Evolutionary conservation across 345 rosid species (phyloP), one percentile per base, ranked within the genome.

Genomic region (Hirschfeldia incana): DNA sequence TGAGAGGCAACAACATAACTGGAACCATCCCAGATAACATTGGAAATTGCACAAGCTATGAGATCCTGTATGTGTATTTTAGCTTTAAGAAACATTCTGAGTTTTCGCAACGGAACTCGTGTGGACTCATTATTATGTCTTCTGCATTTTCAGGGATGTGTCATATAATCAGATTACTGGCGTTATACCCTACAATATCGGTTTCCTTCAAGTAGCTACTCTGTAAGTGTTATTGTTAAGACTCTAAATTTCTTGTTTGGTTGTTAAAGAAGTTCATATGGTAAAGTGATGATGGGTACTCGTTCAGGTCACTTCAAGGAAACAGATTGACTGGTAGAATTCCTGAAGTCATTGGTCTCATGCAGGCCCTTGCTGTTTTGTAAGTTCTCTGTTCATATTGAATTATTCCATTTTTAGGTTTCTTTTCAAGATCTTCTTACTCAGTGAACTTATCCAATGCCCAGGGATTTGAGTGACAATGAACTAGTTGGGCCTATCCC

Each of bases 321-420:
- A 95, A 95, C 42, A 84, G 70, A 83, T 76, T 95, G 15, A 87
- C 87, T 0, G 98, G 99, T 66, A 83, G 62, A 76, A 93, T 95
- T 83, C 99, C 99, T 0, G 97, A 89, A 63, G 98, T 93, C 53
- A 82, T 95, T 67, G 99, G 99, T 66, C 75, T 95, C 33, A 93
- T 95, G 99, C 99, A 95, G 85, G 99, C 99, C 44, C 86, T 95
- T 16, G 99, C 98, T 58, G 97, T 95, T 46, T 67, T 95, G 99
- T 95, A 85, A 76, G 98, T 84, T 3, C 29, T 8, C 9, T 28
- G 27, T 21, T 21, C n/a, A 6, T 15, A 29, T 0, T 8, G 4
- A 15, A 60, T 46, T 9, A 29, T 12, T 70, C 7, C 11, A 7
- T 57, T 62, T 8, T 65, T 1, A 17, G 37, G 42, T 27, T 64